A percentile compares a stretch with the other conserved stretches of the same genome.
phyloP scores from a whole-genome alignment of 208 protist genomes.

The Leishmania major region DNA sequence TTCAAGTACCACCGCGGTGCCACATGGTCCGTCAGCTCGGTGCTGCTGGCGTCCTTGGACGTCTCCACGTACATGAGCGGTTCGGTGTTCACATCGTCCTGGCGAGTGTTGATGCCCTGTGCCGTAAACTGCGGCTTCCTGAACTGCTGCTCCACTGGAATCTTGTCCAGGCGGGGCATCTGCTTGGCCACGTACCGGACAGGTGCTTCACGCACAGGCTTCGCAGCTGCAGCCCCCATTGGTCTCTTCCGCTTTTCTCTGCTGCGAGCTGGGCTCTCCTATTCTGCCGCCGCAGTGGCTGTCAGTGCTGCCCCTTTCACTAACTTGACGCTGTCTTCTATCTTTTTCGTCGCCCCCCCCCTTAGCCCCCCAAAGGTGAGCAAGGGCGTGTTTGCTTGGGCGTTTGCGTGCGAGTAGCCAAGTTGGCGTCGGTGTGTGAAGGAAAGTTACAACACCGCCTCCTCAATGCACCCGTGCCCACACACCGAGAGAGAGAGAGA shows the following conservation, averaged over 20 bases:
- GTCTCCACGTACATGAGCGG: constrained; percentile 89
- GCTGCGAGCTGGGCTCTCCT: background rate
- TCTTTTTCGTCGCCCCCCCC: background rate
- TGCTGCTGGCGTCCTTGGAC: constrained; percentile 77
- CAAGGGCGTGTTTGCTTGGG: background rate
- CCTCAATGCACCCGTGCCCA: background rate
- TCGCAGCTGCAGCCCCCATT: constrained; percentile 55
- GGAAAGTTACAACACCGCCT: background rate
- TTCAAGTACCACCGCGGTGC: constrained; percentile 86
- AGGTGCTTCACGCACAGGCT: constrained; percentile 65
- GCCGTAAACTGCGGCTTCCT: constrained; percentile 78
- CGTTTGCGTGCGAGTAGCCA: background rate
- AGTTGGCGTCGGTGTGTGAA: background rate
- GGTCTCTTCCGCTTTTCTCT: no score
- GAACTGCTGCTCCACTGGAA: constrained; percentile 79
- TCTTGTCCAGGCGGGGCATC: constrained; percentile 70
- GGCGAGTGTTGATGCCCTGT: constrained; percentile 80
- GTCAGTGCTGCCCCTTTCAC: background rate
- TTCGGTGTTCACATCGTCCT: constrained; percentile 86
- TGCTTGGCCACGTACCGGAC: constrained; percentile 85
- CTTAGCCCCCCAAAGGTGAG: background rate
- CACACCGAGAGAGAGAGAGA: background rate
- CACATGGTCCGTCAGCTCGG: constrained; percentile 80
- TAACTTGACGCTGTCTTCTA: background rate
- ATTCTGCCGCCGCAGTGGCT: background rate